phyloP scores from a whole-genome alignment of 345 rosid genomes.

The Sisymbrium irio region DNA sequence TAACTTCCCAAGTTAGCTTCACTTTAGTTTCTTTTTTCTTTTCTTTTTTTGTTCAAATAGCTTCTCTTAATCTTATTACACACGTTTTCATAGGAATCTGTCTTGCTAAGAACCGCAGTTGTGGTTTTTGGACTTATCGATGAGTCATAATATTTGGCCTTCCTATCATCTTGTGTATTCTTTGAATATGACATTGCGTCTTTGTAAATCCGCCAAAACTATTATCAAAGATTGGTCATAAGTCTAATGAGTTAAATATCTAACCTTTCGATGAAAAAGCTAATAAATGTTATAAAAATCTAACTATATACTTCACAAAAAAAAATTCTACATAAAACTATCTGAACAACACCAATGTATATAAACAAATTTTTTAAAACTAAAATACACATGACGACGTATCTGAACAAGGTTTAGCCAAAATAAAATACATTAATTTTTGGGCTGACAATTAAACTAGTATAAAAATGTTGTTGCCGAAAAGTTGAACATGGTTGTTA shows the following conservation, averaged over 20 bases:
- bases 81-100: neutral
- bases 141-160: neutral
- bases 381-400: neutral
- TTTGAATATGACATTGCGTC: neutral
- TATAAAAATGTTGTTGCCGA: neutral
- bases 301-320: neutral
- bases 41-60: neutral
- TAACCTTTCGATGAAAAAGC: neutral
- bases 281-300: neutral
- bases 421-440: neutral
- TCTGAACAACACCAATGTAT: neutral
- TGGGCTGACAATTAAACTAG: neutral
- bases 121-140: neutral
- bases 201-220: neutral
- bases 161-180: neutral
- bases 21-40: no score
- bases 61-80: neutral
- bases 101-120: neutral
- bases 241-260: neutral
- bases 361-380: neutral
- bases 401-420: neutral
- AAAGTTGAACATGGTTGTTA: neutral
- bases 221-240: neutral
- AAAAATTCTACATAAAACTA: neutral
- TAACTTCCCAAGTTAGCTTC: neutral